Base-by-base conservation (phyloP, 2,329 filamentous ascomycete genomes). In the Arthrobotrys iridis region DNA sequence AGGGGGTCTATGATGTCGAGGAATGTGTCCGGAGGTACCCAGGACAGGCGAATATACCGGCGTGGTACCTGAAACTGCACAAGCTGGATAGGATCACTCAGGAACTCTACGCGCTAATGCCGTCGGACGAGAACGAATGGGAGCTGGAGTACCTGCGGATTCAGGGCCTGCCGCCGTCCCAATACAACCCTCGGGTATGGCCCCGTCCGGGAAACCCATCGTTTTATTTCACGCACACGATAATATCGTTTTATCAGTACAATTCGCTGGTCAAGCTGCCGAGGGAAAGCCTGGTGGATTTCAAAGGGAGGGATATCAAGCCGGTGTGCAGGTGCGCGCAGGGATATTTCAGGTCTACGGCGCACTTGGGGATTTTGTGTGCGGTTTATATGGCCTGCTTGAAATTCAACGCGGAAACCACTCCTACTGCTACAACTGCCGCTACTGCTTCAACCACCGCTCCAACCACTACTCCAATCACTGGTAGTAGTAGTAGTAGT, bases 181-280 rank as follows among this genome's bases (percentile, higher is more conserved):
- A 74, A n/a, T 66, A 66, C 11, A 66, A 62, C 20, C 70, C 70
- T 8, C 40, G 68, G 4, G 63, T 74, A 3, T 74, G 70, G 70
- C 70, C 70, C 24, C 24, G 70, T 11, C 43, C 62, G 2, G 70
- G 70, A 40, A 67, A 74, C 22, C 63, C 70, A n/a, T 57, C 45
- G n/a, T 74, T 74, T 28, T 74, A 74, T 15, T 74, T 74, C 40
- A 66, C 70, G 11, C 70, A 74, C 22, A 74, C 70, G 3, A 74
- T 74, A 15, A 67, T 74, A 0, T 66, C 70, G 8, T 74, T 74
- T 22, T 74, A 74, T 30, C 70, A 74, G 33, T 74, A 74, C 18
- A 74, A 67, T 18, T 62, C 70, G 28, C 70, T 74, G 15, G 37
- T 74, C 5, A 62, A 65, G 37, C 13, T 60, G 6, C 70, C 70